Conservation (phyloP, 805 yeast genomes). For the Brettanomyces naardenensis region DNA sequence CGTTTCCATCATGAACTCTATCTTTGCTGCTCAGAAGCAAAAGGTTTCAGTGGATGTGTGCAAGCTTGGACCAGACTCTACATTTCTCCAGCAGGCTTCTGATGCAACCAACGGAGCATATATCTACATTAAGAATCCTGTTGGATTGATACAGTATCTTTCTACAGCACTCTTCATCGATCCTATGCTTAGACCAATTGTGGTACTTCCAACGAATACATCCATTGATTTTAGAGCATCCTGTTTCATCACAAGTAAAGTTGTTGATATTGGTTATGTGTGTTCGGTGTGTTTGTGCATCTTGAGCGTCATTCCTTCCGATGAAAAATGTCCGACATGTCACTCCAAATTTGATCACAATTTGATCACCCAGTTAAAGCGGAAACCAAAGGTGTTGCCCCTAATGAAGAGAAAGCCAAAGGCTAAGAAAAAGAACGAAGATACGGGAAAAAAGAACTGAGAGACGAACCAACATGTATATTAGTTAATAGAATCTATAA, state of each 20-base stretch:
- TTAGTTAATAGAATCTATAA: background rate
- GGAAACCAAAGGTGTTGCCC: constrained; percentile 41
- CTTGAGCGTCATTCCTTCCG: constrained; percentile 60
- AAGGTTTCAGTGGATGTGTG: constrained; percentile 86
- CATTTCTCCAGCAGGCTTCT: constrained; percentile 90
- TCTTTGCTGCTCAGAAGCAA: constrained; percentile 93
- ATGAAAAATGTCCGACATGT: constrained; percentile 78
- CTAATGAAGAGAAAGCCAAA: constrained; percentile 19
- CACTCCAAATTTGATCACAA: constrained; percentile 64
- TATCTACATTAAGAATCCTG: constrained; percentile 55
- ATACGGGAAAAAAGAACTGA: background rate
- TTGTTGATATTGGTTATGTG: constrained; percentile 89
- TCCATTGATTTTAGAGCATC: constrained; percentile 92
- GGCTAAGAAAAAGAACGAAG: constrained; percentile 3
- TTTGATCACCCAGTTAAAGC: constrained; percentile 48
- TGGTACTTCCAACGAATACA: constrained; percentile 75
- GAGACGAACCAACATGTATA: background rate
- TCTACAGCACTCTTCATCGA: constrained; percentile 80
- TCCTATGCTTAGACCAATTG: constrained; percentile 68
- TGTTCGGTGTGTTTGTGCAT: constrained; percentile 92
- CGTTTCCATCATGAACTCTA: constrained; percentile 90
- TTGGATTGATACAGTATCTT: constrained; percentile 77
- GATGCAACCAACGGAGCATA: constrained; percentile 94
- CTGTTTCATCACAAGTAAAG: constrained; percentile 83
- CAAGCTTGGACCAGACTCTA: constrained; percentile 62